Evolutionary conservation across 1,139 yeast genomes (phyloP).

Genomic region (Saccharomyces hybrid): DNA sequence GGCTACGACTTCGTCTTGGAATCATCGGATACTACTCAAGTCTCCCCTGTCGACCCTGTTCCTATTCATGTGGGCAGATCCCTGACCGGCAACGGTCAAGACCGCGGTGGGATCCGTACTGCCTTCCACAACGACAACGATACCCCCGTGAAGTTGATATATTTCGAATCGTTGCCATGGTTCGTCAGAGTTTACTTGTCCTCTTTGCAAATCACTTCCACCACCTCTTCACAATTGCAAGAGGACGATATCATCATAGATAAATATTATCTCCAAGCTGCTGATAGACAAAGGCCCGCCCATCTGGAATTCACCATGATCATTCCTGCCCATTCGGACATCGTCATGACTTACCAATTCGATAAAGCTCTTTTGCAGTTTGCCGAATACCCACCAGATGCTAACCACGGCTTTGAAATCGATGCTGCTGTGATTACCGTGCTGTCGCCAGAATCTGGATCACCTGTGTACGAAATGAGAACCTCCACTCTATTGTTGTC

Average conservation of each 20-base stretch:
- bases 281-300: conserved; percentile 74
- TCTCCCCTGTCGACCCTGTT: conserved; percentile 39
- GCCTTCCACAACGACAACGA: conserved; percentile 61
- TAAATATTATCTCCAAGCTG: conserved; percentile 64
- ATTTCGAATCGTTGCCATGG: conserved; percentile 90
- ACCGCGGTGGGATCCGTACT: conserved; percentile 79
- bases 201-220: conserved; percentile 39
- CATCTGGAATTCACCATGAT: conserved; percentile 66
- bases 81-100: conserved; percentile 86
- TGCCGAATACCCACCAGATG: conserved; percentile 97
- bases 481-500: conserved; percentile 80
- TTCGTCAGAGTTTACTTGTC: conserved; percentile 77
- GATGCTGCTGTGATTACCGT: conserved; percentile 80
- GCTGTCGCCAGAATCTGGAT: conserved; percentile 27
- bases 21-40: conserved; percentile 34
- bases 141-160: conserved; percentile 44
- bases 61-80: conserved; percentile 78
- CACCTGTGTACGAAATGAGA: conserved; percentile 46
- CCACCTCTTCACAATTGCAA: conserved; percentile 7
- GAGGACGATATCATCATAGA: conserved; percentile 39
- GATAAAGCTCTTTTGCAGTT: conserved; percentile 79
- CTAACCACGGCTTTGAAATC: conserved; percentile 93
- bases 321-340: conserved; percentile 57
- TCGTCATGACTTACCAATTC: conserved; percentile 66
- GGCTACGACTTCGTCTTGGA: conserved; percentile 36